Base-by-base conservation (phyloP, 257 asterid genomes). In the Jasminum sambac region DNA sequence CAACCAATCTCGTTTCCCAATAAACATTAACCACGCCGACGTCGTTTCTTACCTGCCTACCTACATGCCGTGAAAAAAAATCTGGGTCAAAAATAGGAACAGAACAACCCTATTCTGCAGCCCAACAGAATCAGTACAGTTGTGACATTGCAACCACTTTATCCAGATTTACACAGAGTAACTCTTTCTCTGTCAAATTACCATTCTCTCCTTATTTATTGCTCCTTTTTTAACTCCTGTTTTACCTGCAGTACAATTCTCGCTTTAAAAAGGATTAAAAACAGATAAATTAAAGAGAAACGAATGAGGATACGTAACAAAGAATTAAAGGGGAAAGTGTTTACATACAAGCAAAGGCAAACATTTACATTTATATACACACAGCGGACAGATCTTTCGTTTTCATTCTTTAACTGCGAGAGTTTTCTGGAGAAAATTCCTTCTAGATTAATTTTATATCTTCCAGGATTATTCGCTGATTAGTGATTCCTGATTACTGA, bases 221-320 rank as follows among this genome's bases (percentile, higher is more conserved):
- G 40, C 70, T 17, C 40, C 25, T 26, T 17, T 76, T 71, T 62
- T 55, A 57, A 3, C 40, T 52, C 60, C 70, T 11, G 26, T 55
- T 66, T 76, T 65, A 65, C 72, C n/a, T n/a, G n/a, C 72, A 65
- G 38, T 66, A 16, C 55, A 34, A 63, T 5, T 17, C 62, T 40
- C 42, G 11, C 41, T 48, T 62, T 14, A 48, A 65, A 57, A 69
- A 74, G 30, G 21, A 62, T 44, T 0, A 23, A 44, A 36, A 19
- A 23, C 17, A 44, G 24, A 38, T 37, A 16, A 30, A 19, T 50
- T 11, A 66, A 11, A 24, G 23, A 42, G 41, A 24, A 46, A n/a
- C 6, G 13, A 26, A n/a, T 42, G 37, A 30, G 11, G 77, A 69
- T 77, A 76, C 84, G 82, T 82, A 69, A 66, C 72, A 57, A 67